Base-by-base conservation (phyloP, 257 asterid genomes). In the Solanum megistacrolobum region DNA sequence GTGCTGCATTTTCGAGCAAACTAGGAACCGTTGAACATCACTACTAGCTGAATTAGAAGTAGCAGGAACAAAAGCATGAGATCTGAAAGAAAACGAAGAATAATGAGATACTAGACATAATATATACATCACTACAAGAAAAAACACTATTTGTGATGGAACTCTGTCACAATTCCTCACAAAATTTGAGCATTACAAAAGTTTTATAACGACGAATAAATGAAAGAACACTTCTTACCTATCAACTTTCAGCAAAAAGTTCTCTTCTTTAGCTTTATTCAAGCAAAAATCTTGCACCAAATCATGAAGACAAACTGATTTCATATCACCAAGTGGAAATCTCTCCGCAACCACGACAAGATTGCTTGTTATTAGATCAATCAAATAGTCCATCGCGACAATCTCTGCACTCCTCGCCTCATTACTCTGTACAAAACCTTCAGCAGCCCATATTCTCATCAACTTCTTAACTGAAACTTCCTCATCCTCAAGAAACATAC, bases 371-470 rank as follows among this genome's bases (percentile, higher is more conserved):
- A 75, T 25, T 4, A 88, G 66, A 85, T 88, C 86, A 58, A 20
- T 7, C 83, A 88, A 88, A 72, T 86, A 89, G 29, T 74, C 88
- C 85, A 12, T n/a, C 39, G 34, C 88, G 1, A 73, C 14, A 8
- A 43, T 46, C 31, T 65, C 75, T 16, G 39, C 6, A 1, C 25
- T 65, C 27, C 39, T 85, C 60, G 2, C 21, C 31, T 74, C 83
- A 85, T 72, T 36, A 55, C 35, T 78, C 8, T 38, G 81, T 41
- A 86, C 79, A 27, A 87, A 83, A 41, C 91, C 88, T 74, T 89
- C 89, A 31, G 88, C 86, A 20, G 16, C 43, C 89, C 91, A 89
- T n/a, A 74, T 14, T 4, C 23, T 31, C 18, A 73, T 27, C 91
- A 87, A 83, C 83, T 73, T 84, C 21, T 16, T 25, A 20, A 84